A percentile compares a stretch with the other conserved stretches of the same genome.
Conservation (phyloP, 148 eudicot species). For the Nepenthes gracilis region DNA sequence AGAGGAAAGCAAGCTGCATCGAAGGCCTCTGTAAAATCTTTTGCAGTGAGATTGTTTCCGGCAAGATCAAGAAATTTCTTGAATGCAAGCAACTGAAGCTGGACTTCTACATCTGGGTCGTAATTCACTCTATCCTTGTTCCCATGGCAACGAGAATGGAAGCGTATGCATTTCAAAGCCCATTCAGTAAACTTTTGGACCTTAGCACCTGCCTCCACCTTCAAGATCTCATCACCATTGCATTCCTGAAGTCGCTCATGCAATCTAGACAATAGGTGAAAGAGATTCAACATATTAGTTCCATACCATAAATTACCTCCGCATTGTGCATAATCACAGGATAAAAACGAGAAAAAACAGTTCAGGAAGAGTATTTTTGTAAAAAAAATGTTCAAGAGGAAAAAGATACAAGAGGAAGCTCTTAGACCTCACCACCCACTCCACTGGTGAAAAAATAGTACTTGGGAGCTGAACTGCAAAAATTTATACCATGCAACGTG, state of each 20-base stretch:
- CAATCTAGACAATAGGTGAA: constrained; percentile 35
- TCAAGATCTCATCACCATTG: constrained; percentile 92
- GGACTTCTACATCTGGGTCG: constrained; percentile 60
- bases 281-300: not conserved
- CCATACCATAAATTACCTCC: not conserved
- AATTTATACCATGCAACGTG: too few relatives aligned
- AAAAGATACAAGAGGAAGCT: too few relatives aligned
- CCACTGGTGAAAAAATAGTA: too few relatives aligned
- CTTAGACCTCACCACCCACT: too few relatives aligned
- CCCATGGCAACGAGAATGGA: constrained; percentile 79
- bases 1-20: constrained; percentile 99
- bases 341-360: too few relatives aligned
- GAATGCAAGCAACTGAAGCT: constrained; percentile 86
- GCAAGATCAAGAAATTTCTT: constrained; percentile 87
- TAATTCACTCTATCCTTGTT: constrained; percentile 50
- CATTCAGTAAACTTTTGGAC: constrained; percentile 98
- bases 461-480: too few relatives aligned
- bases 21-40: constrained; percentile 96
- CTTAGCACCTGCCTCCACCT: constrained; percentile 96
- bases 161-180: constrained; percentile 96
- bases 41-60: constrained; percentile 76
- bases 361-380: too few relatives aligned
- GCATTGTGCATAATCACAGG: not conserved
- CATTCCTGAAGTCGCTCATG: constrained; percentile 93
- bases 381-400: too few relatives aligned